Evolutionary conservation across 805 yeast species (phyloP).

Genomic region (Komagataella ulmi): DNA sequence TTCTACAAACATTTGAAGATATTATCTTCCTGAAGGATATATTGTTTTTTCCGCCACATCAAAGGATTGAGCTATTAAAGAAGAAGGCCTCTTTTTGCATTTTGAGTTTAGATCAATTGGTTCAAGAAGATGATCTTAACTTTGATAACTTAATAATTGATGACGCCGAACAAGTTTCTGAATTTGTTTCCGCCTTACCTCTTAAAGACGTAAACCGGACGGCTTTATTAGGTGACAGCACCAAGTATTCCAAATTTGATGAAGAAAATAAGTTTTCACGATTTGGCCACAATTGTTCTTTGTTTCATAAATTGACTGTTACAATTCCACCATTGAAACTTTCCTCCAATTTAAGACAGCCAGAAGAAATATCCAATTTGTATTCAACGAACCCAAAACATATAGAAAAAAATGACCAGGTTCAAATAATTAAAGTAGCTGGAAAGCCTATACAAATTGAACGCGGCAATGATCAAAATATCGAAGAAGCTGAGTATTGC

Average conservation of each 20-base stretch:
- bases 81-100: background rate
- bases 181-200: background rate
- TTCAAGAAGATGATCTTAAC: background rate
- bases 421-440: background rate
- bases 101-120: background rate
- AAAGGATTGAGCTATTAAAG: background rate
- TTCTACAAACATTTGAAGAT: background rate
- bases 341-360: background rate
- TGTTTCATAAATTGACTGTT: background rate
- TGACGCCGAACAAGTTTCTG: background rate
- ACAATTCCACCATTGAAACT: background rate
- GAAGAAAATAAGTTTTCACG: background rate
- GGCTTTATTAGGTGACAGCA: background rate
- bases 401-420: background rate
- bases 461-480: conserved; percentile 19
- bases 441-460: background rate
- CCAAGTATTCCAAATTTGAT: background rate
- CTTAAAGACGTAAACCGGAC: background rate
- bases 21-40: background rate
- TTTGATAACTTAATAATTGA: background rate
- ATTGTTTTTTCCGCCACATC: background rate
- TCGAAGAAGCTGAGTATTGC: conserved; percentile 35
- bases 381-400: background rate
- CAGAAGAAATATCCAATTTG: background rate
- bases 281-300: background rate